Evolutionary conservation across 257 asterid genomes (phyloP), one percentile per base, ranked within the genome.

Genomic region (Fraxinus americana): DNA sequence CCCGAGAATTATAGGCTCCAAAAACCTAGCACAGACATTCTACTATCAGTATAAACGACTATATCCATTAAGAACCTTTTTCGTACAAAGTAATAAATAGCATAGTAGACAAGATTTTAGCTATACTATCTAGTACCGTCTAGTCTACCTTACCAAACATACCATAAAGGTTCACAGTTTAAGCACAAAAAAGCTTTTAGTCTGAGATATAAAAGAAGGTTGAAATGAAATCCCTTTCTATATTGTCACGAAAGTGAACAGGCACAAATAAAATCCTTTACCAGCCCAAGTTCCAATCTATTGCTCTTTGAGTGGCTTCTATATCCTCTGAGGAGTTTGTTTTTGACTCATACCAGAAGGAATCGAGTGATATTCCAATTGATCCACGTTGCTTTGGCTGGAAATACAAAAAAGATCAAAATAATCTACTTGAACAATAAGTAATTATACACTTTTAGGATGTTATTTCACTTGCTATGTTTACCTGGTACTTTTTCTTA

Each of bases 281-380:
- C 99, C 99, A 94, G 5, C 97, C 99, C 82, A 94, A 81, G 84
- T 87, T 75, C 70, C 88, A 94, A 70, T 94, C 99, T 1, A 92
- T 73, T 19, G 96, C 97, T 82, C 98, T 84, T 76, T 84, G 77
- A 39, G 92, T 66, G 52, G 97, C 96, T 79, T 88, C 78, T 12
- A 90, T 80, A 78, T 91, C 97, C 0, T 83, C 88, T 0, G 84
- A 30, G 25, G 88, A 81, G 78, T 87, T 84, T 5, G 93, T 35
- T n/a, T 83, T 77, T 7, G 98, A 78, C 66, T 91, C 92, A 23
- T 90, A 92, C 98, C 98, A 91, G 70, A 87, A 90, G 1, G 96
- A 27, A 77, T 94, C 96, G 50, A 90, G 59, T 1, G 87, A 19
- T 76, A 91, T 94, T 80, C 97, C 99, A 34, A 94, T 90, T 11